Percentiles rank a stretch among this genome's conserved stretches.
Evolutionary conservation across 805 yeast species (phyloP).

Genomic region (Sungouiella thailandica): DNA sequence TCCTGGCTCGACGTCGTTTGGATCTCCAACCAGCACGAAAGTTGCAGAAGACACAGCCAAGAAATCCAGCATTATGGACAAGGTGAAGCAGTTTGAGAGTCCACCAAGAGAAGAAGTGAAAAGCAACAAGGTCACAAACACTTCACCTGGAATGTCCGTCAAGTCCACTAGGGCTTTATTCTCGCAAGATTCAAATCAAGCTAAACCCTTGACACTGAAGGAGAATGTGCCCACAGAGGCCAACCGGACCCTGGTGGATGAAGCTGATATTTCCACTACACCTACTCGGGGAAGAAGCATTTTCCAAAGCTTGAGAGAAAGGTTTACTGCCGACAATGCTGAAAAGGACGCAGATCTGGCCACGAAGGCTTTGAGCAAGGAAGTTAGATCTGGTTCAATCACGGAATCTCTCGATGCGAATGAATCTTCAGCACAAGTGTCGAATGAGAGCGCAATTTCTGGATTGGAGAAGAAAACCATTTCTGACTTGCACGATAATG

Average conservation of each 20-base stretch:
- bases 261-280: slow-evolving; percentile 1
- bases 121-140: not conserved
- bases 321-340: slow-evolving; percentile 16
- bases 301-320: slow-evolving; percentile 32
- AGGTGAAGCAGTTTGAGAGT: slow-evolving; percentile 33
- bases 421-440: too few relatives aligned
- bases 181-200: not conserved
- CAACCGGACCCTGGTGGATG: not conserved
- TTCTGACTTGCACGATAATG: too few relatives aligned
- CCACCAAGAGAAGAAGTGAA: slow-evolving; percentile 13
- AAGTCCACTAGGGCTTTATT: slow-evolving; percentile 1
- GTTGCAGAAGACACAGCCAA: not conserved
- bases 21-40: not conserved
- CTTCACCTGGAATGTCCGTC: not conserved
- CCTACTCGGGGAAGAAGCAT: slow-evolving; percentile 22
- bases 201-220: not conserved
- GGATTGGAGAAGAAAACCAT: too few relatives aligned
- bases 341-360: not conserved
- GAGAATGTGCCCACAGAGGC: not conserved
- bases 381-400: too few relatives aligned
- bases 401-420: too few relatives aligned
- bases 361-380: too few relatives aligned
- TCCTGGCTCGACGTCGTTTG: slow-evolving; percentile 16
- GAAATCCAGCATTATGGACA: slow-evolving; percentile 26
- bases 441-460: too few relatives aligned